Evolutionary conservation across 2,329 filamentous ascomycete species (phyloP).

Genomic region (Botrytis medusae): DNA sequence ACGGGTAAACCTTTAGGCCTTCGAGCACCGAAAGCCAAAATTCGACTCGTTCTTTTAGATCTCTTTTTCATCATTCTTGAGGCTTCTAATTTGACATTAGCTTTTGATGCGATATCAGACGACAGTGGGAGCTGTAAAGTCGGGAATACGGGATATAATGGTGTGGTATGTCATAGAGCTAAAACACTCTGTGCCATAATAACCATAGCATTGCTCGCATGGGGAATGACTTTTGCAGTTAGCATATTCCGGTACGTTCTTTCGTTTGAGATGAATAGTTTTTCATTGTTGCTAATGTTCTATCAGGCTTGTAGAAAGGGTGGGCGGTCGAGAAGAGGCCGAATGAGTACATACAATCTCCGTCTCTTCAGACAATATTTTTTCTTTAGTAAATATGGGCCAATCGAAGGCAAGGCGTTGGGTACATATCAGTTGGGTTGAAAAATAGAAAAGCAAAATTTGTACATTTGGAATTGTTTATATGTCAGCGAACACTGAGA

Average conservation of each 20-base stretch:
- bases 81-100: conserved; percentile 85
- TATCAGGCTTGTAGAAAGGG: conserved; percentile 55
- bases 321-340: conserved; percentile 55
- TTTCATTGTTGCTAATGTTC: conserved; percentile 35
- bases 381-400: conserved; percentile 15
- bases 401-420: conserved; percentile 17
- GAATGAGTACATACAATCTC: conserved; percentile 8
- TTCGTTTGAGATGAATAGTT: neutral
- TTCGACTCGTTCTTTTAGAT: conserved; percentile 85
- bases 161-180: conserved; percentile 59
- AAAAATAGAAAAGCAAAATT: conserved; percentile 19
- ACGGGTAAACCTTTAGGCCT: conserved; percentile 89
- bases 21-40: conserved; percentile 79
- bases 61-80: conserved; percentile 98
- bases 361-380: conserved; percentile 14
- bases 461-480: conserved; percentile 17
- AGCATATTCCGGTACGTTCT: conserved; percentile 68
- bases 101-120: conserved; percentile 77
- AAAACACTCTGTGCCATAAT: conserved; percentile 76
- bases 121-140: conserved; percentile 57
- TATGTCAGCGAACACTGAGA: neutral
- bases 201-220: conserved; percentile 79
- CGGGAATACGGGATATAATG: conserved; percentile 41
- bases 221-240: conserved; percentile 85
- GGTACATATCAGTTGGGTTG: conserved; percentile 2